Evolutionary conservation across 495 filamentous ascomycete genomes (phyloP).

Genomic region (Bryoglossum gracile): DNA sequence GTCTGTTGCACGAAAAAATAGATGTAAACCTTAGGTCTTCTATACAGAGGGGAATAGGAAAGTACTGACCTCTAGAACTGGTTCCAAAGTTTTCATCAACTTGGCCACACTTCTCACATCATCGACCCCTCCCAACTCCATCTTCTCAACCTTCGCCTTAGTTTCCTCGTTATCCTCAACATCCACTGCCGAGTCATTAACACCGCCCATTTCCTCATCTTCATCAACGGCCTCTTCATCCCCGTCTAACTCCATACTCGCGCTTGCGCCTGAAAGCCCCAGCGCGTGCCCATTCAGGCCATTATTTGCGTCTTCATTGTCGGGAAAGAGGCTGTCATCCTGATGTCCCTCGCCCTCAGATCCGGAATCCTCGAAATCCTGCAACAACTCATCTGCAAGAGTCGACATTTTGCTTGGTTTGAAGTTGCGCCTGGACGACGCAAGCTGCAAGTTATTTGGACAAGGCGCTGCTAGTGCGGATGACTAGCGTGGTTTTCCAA

Average conservation of each 20-base stretch:
- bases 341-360: constrained; percentile 51
- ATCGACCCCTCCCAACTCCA: constrained; percentile 61
- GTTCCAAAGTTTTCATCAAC: constrained; percentile 69
- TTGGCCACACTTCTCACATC: constrained; percentile 69
- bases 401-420: constrained; percentile 58
- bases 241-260: constrained; percentile 38
- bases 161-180: constrained; percentile 59
- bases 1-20: constrained; percentile 28
- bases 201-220: constrained; percentile 49
- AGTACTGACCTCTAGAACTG: constrained; percentile 69
- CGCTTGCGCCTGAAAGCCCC: constrained; percentile 22
- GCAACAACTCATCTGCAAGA: constrained; percentile 72
- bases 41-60: constrained; percentile 24
- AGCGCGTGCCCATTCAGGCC: constrained; percentile 26
- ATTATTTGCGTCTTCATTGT: constrained; percentile 24
- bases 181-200: constrained; percentile 32
- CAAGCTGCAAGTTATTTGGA: too few species aligned
- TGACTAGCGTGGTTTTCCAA: too few species aligned
- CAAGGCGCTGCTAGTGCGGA: too few species aligned
- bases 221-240: constrained; percentile 42
- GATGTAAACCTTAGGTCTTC: constrained; percentile 37
- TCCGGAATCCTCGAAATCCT: constrained; percentile 79
- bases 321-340: constrained; percentile 38
- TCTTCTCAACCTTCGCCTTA: constrained; percentile 70
- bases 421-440: too few species aligned